phyloP scores from a whole-genome alignment of 1,284 basidiomycete genomes.

The Puccinia novopanici region DNA sequence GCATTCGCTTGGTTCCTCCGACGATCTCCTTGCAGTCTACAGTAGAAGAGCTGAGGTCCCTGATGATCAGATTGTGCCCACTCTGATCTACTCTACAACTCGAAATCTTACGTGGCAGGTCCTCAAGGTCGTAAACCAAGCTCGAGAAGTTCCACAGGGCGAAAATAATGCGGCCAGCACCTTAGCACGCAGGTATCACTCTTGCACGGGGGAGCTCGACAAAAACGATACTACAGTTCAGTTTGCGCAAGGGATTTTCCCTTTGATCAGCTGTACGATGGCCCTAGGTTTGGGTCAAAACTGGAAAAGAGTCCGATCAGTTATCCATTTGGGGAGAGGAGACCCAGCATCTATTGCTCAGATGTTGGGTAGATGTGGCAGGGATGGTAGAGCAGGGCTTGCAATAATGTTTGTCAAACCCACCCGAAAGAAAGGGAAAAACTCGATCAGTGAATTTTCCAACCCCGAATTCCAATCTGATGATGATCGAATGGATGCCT shows the following conservation, averaged over 20 bases:
- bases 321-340: too few species aligned
- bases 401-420: background rate
- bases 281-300: too few species aligned
- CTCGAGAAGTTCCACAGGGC: background rate
- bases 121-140: background rate
- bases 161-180: background rate
- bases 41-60: background rate
- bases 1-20: background rate
- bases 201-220: too few species aligned
- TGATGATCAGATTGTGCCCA: background rate
- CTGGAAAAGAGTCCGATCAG: too few species aligned
- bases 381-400: background rate
- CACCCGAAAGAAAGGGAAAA: background rate
- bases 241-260: too few species aligned
- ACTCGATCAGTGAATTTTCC: too few species aligned
- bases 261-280: too few species aligned
- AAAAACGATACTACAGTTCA: too few species aligned
- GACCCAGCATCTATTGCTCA: too few species aligned
- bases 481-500: conserved; percentile 21
- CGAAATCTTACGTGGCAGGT: background rate
- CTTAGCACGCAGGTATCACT: background rate
- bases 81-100: background rate
- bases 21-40: background rate
- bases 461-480: background rate
- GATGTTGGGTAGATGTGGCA: conserved; percentile 28